These are phyloP conservation scores for Arabidopsis arenosa DNA, from an alignment of 345 rosid genomes.

Conservation along the genomic window DNA sequence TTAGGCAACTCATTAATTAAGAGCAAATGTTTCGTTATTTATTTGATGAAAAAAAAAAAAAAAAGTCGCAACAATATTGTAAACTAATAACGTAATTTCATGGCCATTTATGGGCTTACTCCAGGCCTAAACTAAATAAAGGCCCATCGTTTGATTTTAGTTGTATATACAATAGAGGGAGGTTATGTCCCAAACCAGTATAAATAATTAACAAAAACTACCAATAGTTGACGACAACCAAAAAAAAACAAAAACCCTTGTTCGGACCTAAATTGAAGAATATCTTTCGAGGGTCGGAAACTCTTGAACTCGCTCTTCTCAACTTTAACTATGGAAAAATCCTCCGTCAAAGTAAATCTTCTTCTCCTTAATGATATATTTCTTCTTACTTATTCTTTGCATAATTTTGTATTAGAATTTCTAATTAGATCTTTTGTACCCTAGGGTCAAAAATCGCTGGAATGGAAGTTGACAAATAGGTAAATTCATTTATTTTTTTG, in stretches of 20 bases:
- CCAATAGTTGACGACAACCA: not conserved
- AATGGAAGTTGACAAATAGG: too few species aligned
- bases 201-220: too few species aligned
- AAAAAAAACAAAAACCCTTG: too few species aligned
- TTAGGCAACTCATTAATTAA: slow-evolving; percentile 16
- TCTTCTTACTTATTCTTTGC: not conserved
- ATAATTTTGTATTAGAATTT: not conserved
- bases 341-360: not conserved
- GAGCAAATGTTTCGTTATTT: not conserved
- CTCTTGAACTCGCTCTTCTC: not conserved
- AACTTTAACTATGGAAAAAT: not conserved
- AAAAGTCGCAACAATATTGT: too few species aligned
- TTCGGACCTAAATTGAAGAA: too few species aligned
- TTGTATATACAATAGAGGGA: too few species aligned
- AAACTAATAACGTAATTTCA: too few species aligned
- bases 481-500: too few species aligned
- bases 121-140: not conserved
- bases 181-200: too few species aligned
- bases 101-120: too few species aligned
- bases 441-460: not conserved
- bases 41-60: too few species aligned
- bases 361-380: not conserved
- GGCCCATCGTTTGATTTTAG: not conserved
- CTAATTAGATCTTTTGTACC: not conserved
- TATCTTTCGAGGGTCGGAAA: too few species aligned